phyloP scores from a whole-genome alignment of 1,284 basidiomycete genomes.

The Inonotus obliquus region DNA sequence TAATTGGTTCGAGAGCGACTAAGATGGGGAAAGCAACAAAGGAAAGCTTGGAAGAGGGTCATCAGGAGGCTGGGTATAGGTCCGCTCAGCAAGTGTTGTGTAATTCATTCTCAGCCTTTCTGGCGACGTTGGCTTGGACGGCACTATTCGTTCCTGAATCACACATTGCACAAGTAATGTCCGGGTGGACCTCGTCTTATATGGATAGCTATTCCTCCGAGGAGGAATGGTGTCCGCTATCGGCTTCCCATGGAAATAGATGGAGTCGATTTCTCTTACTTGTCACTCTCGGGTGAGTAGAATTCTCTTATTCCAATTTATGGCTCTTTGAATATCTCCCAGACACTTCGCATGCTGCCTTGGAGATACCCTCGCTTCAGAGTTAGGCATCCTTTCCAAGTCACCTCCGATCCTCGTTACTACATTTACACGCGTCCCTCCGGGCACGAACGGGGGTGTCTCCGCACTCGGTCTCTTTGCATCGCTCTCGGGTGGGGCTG shows the following conservation, averaged over 20 bases:
- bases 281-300: constrained; percentile 64
- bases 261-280: constrained; percentile 61
- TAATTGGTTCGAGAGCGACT: constrained; percentile 79
- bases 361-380: constrained; percentile 78
- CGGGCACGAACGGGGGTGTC: constrained; percentile 90
- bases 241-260: constrained; percentile 33
- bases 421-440: constrained; percentile 68
- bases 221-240: constrained; percentile 50
- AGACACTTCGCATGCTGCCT: constrained; percentile 82
- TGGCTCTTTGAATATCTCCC: not conserved
- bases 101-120: constrained; percentile 70
- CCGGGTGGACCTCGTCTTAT: constrained; percentile 16
- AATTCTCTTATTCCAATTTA: not conserved
- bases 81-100: constrained; percentile 76
- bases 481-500: constrained; percentile 67
- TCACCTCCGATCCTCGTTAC: constrained; percentile 72
- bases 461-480: constrained; percentile 71
- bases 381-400: constrained; percentile 78
- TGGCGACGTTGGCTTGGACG: constrained; percentile 66
- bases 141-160: constrained; percentile 44
- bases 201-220: constrained; percentile 27
- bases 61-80: constrained; percentile 67
- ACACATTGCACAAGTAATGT: constrained; percentile 23
- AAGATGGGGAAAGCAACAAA: constrained; percentile 76
- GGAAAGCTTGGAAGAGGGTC: constrained; percentile 73